Conservation (phyloP, 2,329 filamentous ascomycete species). For the Lizonia empirigonia region DNA sequence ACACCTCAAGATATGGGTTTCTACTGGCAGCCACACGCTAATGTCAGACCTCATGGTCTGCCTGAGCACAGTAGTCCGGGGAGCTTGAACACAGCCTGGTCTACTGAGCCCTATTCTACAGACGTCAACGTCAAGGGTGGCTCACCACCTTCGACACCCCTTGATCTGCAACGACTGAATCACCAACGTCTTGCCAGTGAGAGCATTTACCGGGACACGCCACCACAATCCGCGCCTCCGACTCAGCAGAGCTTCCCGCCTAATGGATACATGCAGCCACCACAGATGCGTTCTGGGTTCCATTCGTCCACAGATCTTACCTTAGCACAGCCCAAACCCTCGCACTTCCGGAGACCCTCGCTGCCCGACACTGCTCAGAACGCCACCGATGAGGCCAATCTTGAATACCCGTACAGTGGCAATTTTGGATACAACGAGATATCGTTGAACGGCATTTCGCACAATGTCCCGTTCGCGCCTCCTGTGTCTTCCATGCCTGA, state of each 20-base stretch:
- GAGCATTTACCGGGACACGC: conserved; percentile 52
- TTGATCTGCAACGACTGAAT: conserved; percentile 39
- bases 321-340: conserved; percentile 44
- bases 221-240: conserved; percentile 57
- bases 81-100: conserved; percentile 44
- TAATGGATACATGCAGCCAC: conserved; percentile 44
- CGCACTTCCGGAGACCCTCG: conserved; percentile 45
- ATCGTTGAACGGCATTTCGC: conserved; percentile 36
- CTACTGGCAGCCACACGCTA: conserved; percentile 49
- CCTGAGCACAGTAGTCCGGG: conserved; percentile 50
- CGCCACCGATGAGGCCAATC: conserved; percentile 28
- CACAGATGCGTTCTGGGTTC: conserved; percentile 41
- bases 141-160: conserved; percentile 55
- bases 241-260: conserved; percentile 55
- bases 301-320: conserved; percentile 45
- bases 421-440: conserved; percentile 40
- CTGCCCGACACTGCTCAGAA: conserved; percentile 40
- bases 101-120: conserved; percentile 44
- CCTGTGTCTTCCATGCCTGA: conserved; percentile 42
- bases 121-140: conserved; percentile 43
- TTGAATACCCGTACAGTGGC: conserved; percentile 33
- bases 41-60: conserved; percentile 38
- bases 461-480: conserved; percentile 43
- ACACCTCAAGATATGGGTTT: conserved; percentile 51
- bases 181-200: conserved; percentile 41